phyloP scores from a whole-genome alignment of 2,329 filamentous ascomycete species.

The Plenodomus lindquistii region DNA sequence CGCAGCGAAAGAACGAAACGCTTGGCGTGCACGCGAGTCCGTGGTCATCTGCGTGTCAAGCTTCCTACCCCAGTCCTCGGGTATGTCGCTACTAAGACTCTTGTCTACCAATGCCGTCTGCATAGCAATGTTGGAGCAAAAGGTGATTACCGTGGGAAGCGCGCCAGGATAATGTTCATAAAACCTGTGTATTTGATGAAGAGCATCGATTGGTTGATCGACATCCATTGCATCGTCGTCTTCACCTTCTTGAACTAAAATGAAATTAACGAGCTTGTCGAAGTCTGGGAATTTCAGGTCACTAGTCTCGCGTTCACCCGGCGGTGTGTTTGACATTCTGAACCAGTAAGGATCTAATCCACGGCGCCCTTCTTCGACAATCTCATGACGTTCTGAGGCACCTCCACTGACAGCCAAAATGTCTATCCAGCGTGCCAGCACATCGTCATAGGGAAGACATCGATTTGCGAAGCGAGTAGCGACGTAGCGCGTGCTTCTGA shows the following conservation, averaged over 20 bases:
- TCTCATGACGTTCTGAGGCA: conserved; percentile 73
- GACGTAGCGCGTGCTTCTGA: conserved; percentile 72
- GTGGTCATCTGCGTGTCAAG: conserved; percentile 74
- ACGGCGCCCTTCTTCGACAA: conserved; percentile 86
- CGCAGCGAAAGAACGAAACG: conserved; percentile 57
- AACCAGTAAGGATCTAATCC: conserved; percentile 83
- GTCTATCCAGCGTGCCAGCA: conserved; percentile 83
- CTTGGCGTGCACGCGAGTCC: conserved; percentile 66
- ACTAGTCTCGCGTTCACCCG: conserved; percentile 26
- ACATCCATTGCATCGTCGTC: conserved; percentile 42
- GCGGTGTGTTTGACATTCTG: conserved; percentile 58
- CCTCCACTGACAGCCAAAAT: conserved; percentile 75
- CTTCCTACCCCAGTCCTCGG: conserved; percentile 83
- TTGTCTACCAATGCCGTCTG: conserved; percentile 58
- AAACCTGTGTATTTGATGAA: conserved; percentile 36
- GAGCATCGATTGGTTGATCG: conserved; percentile 28
- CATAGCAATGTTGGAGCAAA: conserved; percentile 66
- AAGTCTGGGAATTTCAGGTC: conserved; percentile 48
- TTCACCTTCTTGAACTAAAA: conserved; percentile 47
- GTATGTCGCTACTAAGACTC: conserved; percentile 57
- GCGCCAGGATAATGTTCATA: conserved; percentile 51
- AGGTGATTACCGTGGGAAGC: conserved; percentile 71
- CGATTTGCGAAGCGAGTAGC: conserved; percentile 88
- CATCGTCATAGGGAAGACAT: conserved; percentile 78
- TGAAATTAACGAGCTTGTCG: conserved; percentile 48